Percentiles rank a stretch among this genome's conserved stretches.
Evolutionary conservation across 495 filamentous ascomycete genomes (phyloP).

Genomic region (Halenospora varia): DNA sequence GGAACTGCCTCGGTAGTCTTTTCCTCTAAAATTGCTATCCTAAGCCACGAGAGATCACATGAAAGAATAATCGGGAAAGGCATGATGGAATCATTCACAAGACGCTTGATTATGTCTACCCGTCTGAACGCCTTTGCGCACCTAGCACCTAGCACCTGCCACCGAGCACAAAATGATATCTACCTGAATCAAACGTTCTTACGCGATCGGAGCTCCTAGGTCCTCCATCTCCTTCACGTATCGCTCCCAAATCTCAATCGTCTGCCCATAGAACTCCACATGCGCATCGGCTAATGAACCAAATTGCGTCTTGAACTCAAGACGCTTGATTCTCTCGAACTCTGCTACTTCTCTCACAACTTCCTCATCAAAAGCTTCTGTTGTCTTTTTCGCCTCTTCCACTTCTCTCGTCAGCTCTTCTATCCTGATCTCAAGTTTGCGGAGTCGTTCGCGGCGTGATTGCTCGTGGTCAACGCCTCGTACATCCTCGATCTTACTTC

Average conservation of each 20-base stretch:
- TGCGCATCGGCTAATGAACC: slow-evolving; percentile 80
- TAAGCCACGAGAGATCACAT: too few relatives aligned
- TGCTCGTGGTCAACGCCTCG: slow-evolving; percentile 96
- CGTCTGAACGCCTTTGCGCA: not conserved
- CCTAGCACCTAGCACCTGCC: slow-evolving; percentile 50
- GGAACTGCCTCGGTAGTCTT: too few relatives aligned
- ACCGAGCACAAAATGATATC: slow-evolving; percentile 71
- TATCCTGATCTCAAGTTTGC: slow-evolving; percentile 88
- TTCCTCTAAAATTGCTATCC: too few relatives aligned
- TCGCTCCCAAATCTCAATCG: slow-evolving; percentile 81
- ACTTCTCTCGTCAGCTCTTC: slow-evolving; percentile 85
- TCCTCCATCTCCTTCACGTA: slow-evolving; percentile 87
- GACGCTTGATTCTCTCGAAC: slow-evolving; percentile 93
- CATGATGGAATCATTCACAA: not conserved
- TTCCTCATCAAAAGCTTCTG: slow-evolving; percentile 89
- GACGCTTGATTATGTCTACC: not conserved
- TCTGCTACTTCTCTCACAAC: slow-evolving; percentile 87
- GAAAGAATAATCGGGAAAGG: not conserved
- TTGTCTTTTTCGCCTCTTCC: slow-evolving; percentile 75
- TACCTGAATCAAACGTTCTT: slow-evolving; percentile 52
- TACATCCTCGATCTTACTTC: slow-evolving; percentile 93
- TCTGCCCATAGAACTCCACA: slow-evolving; percentile 77
- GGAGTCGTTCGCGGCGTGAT: slow-evolving; percentile 73
- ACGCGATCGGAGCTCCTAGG: slow-evolving; percentile 39
- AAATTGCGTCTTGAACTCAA: slow-evolving; percentile 86